Conservation (phyloP, 2,329 filamentous ascomycete species). For the Alternaria conjuncta region DNA sequence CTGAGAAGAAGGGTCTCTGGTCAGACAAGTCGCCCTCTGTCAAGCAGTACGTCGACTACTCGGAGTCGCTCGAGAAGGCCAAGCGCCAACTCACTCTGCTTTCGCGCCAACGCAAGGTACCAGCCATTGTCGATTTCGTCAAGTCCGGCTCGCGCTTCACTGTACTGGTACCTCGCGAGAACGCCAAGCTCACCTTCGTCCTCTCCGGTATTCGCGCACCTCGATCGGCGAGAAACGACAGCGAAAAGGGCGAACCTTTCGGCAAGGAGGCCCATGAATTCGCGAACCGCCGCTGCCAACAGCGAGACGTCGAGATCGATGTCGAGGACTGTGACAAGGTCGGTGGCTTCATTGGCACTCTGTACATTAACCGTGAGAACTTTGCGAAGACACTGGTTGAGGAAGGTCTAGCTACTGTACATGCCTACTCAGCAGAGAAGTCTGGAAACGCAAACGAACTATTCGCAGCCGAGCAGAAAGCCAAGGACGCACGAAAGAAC, state of each 20-base stretch:
- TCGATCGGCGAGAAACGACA: conserved; percentile 79
- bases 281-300: conserved; percentile 84
- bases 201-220: conserved; percentile 92
- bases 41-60: conserved; percentile 86
- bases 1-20: conserved; percentile 94
- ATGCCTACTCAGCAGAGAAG: conserved; percentile 95
- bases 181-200: conserved; percentile 92
- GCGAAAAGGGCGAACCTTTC: conserved; percentile 87
- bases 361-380: conserved; percentile 94
- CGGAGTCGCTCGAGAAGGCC: conserved; percentile 90
- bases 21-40: conserved; percentile 83
- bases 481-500: conserved; percentile 86
- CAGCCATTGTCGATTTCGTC: conserved; percentile 94
- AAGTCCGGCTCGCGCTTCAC: conserved; percentile 97
- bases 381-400: conserved; percentile 93
- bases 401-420: conserved; percentile 90
- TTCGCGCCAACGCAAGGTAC: conserved; percentile 88
- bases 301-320: conserved; percentile 95
- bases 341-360: conserved; percentile 93
- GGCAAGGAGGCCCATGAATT: conserved; percentile 94
- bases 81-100: conserved; percentile 90
- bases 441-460: conserved; percentile 88
- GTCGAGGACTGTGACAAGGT: conserved; percentile 95
- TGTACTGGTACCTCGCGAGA: conserved; percentile 87
- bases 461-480: conserved; percentile 83